Evolutionary conservation across 2,329 filamentous ascomycete genomes (phyloP).

Genomic region (Basipetospora chlamydospora): DNA sequence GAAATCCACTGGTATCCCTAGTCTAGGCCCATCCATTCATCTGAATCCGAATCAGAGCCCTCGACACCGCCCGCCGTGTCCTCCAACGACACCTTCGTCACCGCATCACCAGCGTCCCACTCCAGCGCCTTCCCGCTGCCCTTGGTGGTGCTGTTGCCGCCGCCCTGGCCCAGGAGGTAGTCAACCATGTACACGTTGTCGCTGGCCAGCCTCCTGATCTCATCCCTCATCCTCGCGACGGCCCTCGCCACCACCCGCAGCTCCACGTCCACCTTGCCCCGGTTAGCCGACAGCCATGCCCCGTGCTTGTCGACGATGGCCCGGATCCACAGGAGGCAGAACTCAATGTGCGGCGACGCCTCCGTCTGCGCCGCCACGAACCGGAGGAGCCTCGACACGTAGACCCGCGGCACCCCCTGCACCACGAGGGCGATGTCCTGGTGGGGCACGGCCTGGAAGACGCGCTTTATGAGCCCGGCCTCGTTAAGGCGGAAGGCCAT

Average conservation of each 20-base stretch:
- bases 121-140: conserved; percentile 12
- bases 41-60: conserved; percentile 20
- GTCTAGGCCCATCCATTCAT: conserved; percentile 11
- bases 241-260: conserved; percentile 70
- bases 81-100: conserved; percentile 18
- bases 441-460: conserved; percentile 73
- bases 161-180: conserved; percentile 50
- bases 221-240: conserved; percentile 64
- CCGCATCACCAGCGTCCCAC: conserved; percentile 10
- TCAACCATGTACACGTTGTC: conserved; percentile 83
- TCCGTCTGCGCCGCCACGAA: conserved; percentile 83
- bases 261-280: conserved; percentile 68
- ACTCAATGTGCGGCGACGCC: conserved; percentile 83
- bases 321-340: conserved; percentile 88
- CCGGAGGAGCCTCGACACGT: conserved; percentile 69
- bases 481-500: conserved; percentile 98
- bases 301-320: conserved; percentile 71
- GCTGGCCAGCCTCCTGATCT: conserved; percentile 70
- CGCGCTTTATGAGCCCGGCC: conserved; percentile 61
- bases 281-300: conserved; percentile 67
- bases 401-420: conserved; percentile 65
- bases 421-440: conserved; percentile 65
- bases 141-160: no score
- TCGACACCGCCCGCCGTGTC: conserved; percentile 17
- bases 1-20: conserved; percentile 5